Evolutionary conservation across 805 yeast genomes (phyloP).

Genomic region (Wickerhamomyces queroliae): DNA sequence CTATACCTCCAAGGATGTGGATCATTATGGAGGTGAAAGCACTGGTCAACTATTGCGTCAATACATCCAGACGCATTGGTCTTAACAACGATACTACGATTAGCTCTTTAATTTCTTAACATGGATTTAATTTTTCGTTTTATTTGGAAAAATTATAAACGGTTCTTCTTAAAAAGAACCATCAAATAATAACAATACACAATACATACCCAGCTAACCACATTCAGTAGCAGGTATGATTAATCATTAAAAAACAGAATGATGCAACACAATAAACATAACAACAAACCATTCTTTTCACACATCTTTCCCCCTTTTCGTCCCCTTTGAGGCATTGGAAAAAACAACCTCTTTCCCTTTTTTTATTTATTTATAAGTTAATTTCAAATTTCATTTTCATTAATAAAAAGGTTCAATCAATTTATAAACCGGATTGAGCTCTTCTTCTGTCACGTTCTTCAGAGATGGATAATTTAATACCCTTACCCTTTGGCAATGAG

Average conservation of each 20-base stretch:
- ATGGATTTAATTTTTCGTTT: slow-evolving; percentile 7
- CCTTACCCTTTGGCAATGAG: slow-evolving; percentile 98
- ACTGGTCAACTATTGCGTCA: slow-evolving; percentile 40
- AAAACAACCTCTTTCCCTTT: too few relatives aligned
- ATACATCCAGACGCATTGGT: slow-evolving; percentile 32
- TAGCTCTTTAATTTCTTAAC: slow-evolving; percentile 5
- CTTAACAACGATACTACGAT: slow-evolving; percentile 1
- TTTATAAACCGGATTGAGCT: slow-evolving; percentile 44
- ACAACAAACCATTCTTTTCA: not conserved
- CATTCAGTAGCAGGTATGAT: too few relatives aligned
- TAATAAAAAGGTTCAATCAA: slow-evolving; percentile 3
- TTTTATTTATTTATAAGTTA: not conserved
- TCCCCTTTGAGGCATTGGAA: not conserved
- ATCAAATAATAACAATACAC: slow-evolving; percentile 19
- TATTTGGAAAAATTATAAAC: not conserved
- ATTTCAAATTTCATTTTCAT: not conserved
- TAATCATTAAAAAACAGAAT: slow-evolving; percentile 12
- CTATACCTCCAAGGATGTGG: slow-evolving; percentile 31
- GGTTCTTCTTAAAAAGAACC: not conserved
- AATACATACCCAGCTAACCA: too few relatives aligned
- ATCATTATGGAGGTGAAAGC: slow-evolving; percentile 32
- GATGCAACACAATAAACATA: not conserved
- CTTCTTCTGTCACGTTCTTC: slow-evolving; percentile 99
- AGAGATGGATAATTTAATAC: slow-evolving; percentile 91
- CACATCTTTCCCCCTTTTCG: not conserved